These are phyloP conservation scores for Backusella mclennaniae DNA, from an alignment of 192 early-diverging fungal genomes.

Conservation along the genomic window DNA sequence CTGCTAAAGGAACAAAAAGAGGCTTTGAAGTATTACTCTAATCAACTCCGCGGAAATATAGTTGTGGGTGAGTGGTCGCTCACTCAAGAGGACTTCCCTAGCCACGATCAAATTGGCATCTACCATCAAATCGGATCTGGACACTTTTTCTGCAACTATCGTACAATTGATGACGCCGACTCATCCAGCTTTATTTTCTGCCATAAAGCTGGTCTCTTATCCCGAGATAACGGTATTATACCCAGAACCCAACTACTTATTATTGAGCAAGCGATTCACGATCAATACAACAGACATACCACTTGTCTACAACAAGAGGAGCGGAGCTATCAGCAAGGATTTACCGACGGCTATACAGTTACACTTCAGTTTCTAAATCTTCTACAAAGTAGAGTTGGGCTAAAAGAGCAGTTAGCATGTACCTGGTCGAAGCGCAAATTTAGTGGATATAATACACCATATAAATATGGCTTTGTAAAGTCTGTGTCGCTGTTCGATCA, in stretches of 20 bases:
- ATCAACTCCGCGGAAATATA: constrained; percentile 7
- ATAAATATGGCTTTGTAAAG: not conserved
- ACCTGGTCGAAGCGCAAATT: not conserved
- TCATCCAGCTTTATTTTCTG: constrained; percentile 22
- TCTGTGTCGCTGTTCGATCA: not conserved
- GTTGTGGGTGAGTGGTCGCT: constrained; percentile 26
- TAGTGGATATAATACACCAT: not conserved
- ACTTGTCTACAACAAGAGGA: not conserved
- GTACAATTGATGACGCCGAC: constrained; percentile 19
- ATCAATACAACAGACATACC: not conserved
- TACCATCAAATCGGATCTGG: constrained; percentile 15
- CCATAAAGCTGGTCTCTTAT: not conserved
- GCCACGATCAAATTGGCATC: not conserved
- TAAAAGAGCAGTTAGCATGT: not conserved
- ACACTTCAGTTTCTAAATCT: not conserved
- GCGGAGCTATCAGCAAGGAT: not conserved
- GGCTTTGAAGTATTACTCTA: not conserved
- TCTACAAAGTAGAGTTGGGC: not conserved
- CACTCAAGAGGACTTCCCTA: constrained; percentile 7
- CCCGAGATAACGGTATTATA: not conserved
- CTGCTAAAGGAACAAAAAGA: constrained; percentile 5
- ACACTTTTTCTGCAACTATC: constrained; percentile 24
- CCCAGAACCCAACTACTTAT: not conserved
- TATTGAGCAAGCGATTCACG: not conserved
- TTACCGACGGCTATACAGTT: not conserved